These are phyloP conservation scores for Meira miltonrushii DNA, from an alignment of 1,284 basidiomycete genomes.

Conservation along the genomic window DNA sequence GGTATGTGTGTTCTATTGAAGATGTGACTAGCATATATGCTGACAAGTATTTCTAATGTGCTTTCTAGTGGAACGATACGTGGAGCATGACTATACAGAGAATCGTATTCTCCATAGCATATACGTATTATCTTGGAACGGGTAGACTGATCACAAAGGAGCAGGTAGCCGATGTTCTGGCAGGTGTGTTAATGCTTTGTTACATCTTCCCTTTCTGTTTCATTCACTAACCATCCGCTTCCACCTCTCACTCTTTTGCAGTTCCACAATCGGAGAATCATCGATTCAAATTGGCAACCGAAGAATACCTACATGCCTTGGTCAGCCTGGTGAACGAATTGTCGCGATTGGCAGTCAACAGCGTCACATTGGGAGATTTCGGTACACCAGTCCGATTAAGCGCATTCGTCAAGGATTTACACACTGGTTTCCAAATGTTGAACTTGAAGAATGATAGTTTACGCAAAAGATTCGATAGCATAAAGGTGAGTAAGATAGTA, in stretches of 20 bases:
- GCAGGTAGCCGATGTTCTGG: not conserved
- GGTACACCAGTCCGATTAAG: slow-evolving; percentile 36
- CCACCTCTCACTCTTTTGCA: not conserved
- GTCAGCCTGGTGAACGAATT: slow-evolving; percentile 45
- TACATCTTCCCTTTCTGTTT: not conserved
- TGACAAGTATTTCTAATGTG: not conserved
- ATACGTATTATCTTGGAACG: slow-evolving; percentile 6
- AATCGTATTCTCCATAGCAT: not conserved
- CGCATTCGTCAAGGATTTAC: slow-evolving; percentile 43
- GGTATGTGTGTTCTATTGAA: not conserved
- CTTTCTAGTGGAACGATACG: slow-evolving; percentile 11
- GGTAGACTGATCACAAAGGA: slow-evolving; percentile 10
- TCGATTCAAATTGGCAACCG: slow-evolving; percentile 28
- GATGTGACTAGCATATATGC: not conserved
- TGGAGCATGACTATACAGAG: slow-evolving; percentile 11
- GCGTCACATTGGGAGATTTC: slow-evolving; percentile 38
- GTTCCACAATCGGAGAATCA: not conserved
- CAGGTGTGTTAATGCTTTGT: not conserved
- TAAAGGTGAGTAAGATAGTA: slow-evolving; percentile 32
- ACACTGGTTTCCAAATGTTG: slow-evolving; percentile 45
- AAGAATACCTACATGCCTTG: slow-evolving; percentile 45
- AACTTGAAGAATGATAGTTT: slow-evolving; percentile 50
- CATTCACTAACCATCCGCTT: not conserved
- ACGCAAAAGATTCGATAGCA: slow-evolving; percentile 45
- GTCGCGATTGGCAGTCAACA: slow-evolving; percentile 20